phyloP scores from a whole-genome alignment of 23 red algal genomes.

The Cyanidiococcus yangmingshanensis region DNA sequence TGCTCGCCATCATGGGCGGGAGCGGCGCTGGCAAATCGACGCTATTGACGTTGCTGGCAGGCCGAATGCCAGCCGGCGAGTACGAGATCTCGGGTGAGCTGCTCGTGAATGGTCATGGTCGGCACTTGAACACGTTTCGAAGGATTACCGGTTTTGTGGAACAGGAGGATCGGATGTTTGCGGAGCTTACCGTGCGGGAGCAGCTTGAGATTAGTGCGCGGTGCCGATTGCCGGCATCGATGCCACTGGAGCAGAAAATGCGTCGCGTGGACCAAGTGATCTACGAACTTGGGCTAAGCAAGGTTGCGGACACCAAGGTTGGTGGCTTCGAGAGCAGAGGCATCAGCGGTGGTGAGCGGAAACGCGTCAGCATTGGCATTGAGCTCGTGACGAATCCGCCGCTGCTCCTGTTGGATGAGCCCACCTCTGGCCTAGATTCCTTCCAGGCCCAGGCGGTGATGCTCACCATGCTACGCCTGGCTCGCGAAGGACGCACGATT shows the following conservation, averaged over 20 bases:
- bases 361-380: conserved; percentile 83
- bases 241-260: conserved; percentile 43
- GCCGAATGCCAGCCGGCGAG: conserved; percentile 17
- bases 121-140: conserved; percentile 57
- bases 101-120: conserved; percentile 55
- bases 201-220: conserved; percentile 62
- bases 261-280: conserved; percentile 52
- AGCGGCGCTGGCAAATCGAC: conserved; percentile 44
- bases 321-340: conserved; percentile 59
- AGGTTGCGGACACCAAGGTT: conserved; percentile 53
- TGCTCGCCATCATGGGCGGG: conserved; percentile 68
- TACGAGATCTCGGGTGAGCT: conserved; percentile 44
- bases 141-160: conserved; percentile 27
- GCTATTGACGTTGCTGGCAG: conserved; percentile 26
- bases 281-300: conserved; percentile 55
- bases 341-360: conserved; percentile 73
- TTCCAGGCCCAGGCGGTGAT: conserved; percentile 94
- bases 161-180: conserved; percentile 87
- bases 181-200: conserved; percentile 68
- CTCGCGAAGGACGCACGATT: conserved; percentile 68
- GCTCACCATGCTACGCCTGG: conserved; percentile 61
- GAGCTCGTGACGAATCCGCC: conserved; percentile 80
- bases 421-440: conserved; percentile 76
- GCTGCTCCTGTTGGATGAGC: conserved; percentile 74
- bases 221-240: conserved; percentile 47